Base-by-base conservation (phyloP, 768 basidiomycete species). In the Boletus sp. region DNA sequence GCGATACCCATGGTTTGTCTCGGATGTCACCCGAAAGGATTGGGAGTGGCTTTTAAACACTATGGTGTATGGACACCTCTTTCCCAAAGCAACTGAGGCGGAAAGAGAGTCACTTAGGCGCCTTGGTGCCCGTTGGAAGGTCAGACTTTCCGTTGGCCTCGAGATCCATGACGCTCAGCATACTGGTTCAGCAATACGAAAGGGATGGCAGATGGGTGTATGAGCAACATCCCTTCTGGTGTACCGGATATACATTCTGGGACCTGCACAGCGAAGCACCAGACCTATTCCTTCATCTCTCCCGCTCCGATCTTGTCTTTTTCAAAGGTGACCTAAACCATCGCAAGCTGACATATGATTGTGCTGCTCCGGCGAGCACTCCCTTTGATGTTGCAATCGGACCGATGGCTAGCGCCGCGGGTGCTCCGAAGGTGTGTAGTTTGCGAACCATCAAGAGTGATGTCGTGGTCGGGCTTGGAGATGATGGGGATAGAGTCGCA, bases 251-350 rank as follows among this genome's bases (percentile, higher is more conserved):
- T 75, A 95, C 93, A 38, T 96, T 84, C 77, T 93, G 91, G 90
- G 88, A 92, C 50, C 70, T 92, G 43, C 87, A 85, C 58, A 77
- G 78, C 55, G 90, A 93, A 70, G 90, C 90, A 0, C 92, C 91
- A 3, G 92, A 93, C 78, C 74, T 97, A 47, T 98, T 96, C 81
- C 81, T 96, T 50, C 87, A 96, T 69, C 84, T 98, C 37, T 88
- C 90, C 53, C 84, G 84, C 33, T 91, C 90, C 32, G 90, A 97
- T 66, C 83, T 98, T 42, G 95, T 97, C 64, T 79, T 83, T 67
- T 97, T 97, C 82, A 98, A 98, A 74, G 95, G 95, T 13, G 92
- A 94, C 66, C 75, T 96, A 21, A 96, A 96, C 72, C 93, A 95
- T 72, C 87, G 93, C 67, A 93, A 94, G 73, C 71, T 90, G 60